Evolutionary conservation across 352 stramenopile genomes (phyloP), one percentile per base, ranked within the genome.

Genomic region (Globisporangium splendens): DNA sequence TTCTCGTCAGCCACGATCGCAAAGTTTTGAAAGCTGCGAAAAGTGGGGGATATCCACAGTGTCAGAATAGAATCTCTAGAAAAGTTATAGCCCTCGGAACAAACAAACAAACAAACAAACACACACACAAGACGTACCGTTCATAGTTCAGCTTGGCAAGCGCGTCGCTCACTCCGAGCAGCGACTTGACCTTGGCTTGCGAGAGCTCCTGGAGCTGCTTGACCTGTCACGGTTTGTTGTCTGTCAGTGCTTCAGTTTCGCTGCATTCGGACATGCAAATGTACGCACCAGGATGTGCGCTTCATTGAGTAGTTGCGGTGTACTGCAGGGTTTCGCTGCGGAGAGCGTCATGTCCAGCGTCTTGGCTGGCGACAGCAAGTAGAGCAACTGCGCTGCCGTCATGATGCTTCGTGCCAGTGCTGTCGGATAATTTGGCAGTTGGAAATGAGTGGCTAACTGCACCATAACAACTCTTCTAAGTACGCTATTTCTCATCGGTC

Each of bases 321-420:
- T 63, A 0, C 70, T 81, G 52, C 72, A 77, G 44, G 62, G 38
- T 4, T 50, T 50, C 28, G 82, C 50, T 20, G 49, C 57, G 1
- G 72, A 46, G 38, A 51, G 41, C 18, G 79, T 67, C 70, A 93
- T 75, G 56, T 94, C 83, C 48, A 97, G 68, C 31, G 87, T 96
- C 79, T 97, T 97, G 31, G 89, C 88, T 15, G 89, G 89, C 33
- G 89, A 97, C 44, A 97, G 72, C 65, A 97, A 66, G 28, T 86
- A 91, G 41, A 94, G 56, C 15, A 96, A 58, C 7, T 76, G 73
- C 18, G 69, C 64, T 18, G 68, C 64, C 15, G 46, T 54, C 51
- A 54, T 72, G 18, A 42, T 47, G 28, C 28, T 8, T 1, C 28
- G n/a, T n/a, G n/a, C 28, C 7, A 35, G 5, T 35, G 10, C 28